Percentiles rank a stretch among this genome's conserved stretches.
phyloP scores from a whole-genome alignment of 139 green algal species.

The Micractinium sp. region DNA sequence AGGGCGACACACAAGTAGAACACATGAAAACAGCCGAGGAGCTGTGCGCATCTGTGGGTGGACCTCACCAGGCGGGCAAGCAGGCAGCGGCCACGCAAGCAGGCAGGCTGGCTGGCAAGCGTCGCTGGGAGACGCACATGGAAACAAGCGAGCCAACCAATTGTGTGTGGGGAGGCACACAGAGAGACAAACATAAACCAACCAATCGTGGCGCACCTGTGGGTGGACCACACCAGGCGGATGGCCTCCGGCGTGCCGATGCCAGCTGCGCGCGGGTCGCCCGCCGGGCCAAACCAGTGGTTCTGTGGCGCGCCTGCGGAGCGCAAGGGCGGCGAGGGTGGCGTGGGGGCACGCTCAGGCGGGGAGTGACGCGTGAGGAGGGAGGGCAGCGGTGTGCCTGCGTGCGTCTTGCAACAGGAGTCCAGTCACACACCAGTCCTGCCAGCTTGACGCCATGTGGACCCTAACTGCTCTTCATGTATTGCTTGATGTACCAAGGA shows the following conservation, averaged over 20 bases:
- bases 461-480: too few species aligned
- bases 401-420: too few species aligned
- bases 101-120: too few species aligned
- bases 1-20: background rate
- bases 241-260: conserved; percentile 98
- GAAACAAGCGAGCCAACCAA: background rate
- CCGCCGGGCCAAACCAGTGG: conserved; percentile 98
- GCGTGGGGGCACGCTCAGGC: background rate
- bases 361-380: background rate
- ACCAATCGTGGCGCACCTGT: conserved; percentile 84
- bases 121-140: too few species aligned
- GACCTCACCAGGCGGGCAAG: background rate
- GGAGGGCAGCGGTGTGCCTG: too few species aligned
- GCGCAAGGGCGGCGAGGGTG: background rate
- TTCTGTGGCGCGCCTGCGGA: conserved; percentile 92
- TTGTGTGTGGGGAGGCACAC: conserved; percentile 46
- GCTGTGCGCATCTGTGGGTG: background rate
- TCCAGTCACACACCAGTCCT: too few species aligned
- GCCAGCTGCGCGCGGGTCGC: conserved; percentile 91
- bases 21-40: too few species aligned
- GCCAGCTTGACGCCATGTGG: too few species aligned
- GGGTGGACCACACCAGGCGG: conserved; percentile 93
- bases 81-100: background rate
- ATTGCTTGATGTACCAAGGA: background rate
- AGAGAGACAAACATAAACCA: background rate